These are phyloP conservation scores for Juncus inflexus DNA, from an alignment of 176 grass and related monocot genomes.

Conservation along the genomic window DNA sequence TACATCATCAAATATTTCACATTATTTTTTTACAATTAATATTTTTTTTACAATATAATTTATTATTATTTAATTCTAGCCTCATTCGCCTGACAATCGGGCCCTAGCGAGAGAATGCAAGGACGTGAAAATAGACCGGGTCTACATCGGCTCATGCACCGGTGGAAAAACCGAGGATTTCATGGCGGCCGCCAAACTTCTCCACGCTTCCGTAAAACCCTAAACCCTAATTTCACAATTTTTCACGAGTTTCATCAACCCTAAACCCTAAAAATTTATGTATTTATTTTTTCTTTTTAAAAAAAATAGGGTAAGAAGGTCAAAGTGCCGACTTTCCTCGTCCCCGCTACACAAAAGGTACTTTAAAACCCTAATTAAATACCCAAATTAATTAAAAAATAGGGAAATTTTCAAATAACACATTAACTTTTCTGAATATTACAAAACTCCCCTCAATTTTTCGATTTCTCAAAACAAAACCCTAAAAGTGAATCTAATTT, in stretches of 20 bases:
- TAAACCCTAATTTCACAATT: constrained; percentile 33
- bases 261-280: constrained; percentile 19
- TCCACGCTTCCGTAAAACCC: constrained; percentile 59
- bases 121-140: constrained; percentile 86
- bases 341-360: constrained; percentile 97
- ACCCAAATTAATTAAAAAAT: too few species aligned
- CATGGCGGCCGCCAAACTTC: constrained; percentile 80
- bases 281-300: constrained; percentile 14
- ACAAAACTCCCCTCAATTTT: too few species aligned
- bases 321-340: constrained; percentile 93
- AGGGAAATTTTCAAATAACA: too few species aligned
- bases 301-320: constrained; percentile 75
- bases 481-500: too few species aligned
- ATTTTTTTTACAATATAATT: background rate
- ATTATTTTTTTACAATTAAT: background rate
- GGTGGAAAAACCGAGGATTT: constrained; percentile 96
- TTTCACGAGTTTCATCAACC: background rate
- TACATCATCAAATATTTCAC: background rate
- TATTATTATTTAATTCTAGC: constrained; percentile 39
- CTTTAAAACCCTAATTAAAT: background rate
- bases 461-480: too few species aligned
- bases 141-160: constrained; percentile 97
- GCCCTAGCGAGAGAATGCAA: constrained; percentile 96
- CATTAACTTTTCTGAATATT: too few species aligned
- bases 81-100: constrained; percentile 95